Evolutionary conservation across 2,329 filamentous ascomycete species (phyloP), one percentile per base, ranked within the genome.

Genomic region (Diaporthe eres): DNA sequence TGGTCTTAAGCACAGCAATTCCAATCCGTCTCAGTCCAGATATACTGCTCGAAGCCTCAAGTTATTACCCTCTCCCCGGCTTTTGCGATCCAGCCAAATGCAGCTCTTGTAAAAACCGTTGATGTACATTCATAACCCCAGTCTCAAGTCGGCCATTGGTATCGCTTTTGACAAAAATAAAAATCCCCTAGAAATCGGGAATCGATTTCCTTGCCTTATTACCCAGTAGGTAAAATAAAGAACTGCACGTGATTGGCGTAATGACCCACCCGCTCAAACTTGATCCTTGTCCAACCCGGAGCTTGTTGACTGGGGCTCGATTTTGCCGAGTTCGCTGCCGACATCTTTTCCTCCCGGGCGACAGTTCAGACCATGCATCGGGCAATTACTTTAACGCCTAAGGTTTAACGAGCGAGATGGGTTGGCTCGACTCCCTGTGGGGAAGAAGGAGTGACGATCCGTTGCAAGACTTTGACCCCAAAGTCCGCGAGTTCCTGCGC

Each of bases 401-500:
- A 65, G 39, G 49, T 39, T 47, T 71, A 47, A 61, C 61, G 61
- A 76, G 75, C 77, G 77, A 78, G 76, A 92, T 92, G 90, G 90
- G 90, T 79, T 92, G 89, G 89, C 84, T 90, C 80, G 86, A 88
- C 78, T 88, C 87, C 75, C 85, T 91, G 76, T 85, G 87, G 78
- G 83, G 85, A 72, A 86, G 83, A 77, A 85, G 84, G 77, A 82
- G 83, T 80, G 88, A 92, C 77, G 91, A 94, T 82, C 92, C 94
- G 34, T 88, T 95, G 78, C 88, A 90, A 80, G 92, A 94, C 80
- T 92, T 98, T 80, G 95, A 98, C 82, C 94, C 95, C 53, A 92
- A 93, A 78, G 90, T 98, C 74, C 93, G 94, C 81, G 94, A 96
- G 78, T 98, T 96, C 84, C 92, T 98, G 81, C 89, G 95, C 82